Percentiles rank a stretch among this genome's conserved stretches.
Evolutionary conservation across 2,329 filamentous ascomycete genomes (phyloP).

Genomic region (Penicillium sp.): DNA sequence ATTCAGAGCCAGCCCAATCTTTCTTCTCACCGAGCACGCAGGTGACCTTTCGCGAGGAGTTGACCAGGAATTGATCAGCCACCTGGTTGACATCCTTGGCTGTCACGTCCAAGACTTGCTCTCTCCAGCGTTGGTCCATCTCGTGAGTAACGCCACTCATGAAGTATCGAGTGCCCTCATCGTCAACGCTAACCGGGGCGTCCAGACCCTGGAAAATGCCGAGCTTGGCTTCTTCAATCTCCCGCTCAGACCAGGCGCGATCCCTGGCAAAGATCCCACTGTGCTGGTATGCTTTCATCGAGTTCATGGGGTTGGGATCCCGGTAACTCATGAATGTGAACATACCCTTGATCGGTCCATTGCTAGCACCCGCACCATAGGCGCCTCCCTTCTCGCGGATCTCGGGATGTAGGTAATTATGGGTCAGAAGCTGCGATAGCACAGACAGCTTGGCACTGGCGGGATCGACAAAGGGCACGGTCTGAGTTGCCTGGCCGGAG

Average conservation of each 20-base stretch:
- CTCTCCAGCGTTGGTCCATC: conserved; percentile 79
- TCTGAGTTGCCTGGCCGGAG: conserved; percentile 72
- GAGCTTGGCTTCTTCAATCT: conserved; percentile 93
- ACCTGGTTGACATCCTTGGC: conserved; percentile 71
- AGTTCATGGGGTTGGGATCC: conserved; percentile 89
- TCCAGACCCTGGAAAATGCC: conserved; percentile 89
- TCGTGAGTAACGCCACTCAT: conserved; percentile 76
- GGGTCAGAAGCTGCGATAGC: conserved; percentile 83
- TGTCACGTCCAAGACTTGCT: conserved; percentile 79
- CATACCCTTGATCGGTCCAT: conserved; percentile 69
- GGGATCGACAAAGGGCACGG: conserved; percentile 71
- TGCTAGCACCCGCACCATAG: conserved; percentile 87
- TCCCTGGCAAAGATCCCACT: conserved; percentile 79
- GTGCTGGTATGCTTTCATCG: conserved; percentile 73
- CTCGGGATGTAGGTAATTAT: conserved; percentile 94
- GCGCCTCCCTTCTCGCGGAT: conserved; percentile 97
- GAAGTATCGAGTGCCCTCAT: conserved; percentile 82
- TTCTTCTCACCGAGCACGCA: conserved; percentile 78
- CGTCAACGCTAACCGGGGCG: conserved; percentile 77
- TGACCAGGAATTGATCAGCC: conserved; percentile 75
- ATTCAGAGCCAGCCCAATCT: conserved; percentile 64
- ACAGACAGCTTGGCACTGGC: conserved; percentile 78
- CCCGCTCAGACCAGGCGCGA: conserved; percentile 71
- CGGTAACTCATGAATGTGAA: conserved; percentile 97
- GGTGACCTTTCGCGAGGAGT: conserved; percentile 56